phyloP scores from a whole-genome alignment of 192 early-diverging fungal genomes.

The Podila horticola region DNA sequence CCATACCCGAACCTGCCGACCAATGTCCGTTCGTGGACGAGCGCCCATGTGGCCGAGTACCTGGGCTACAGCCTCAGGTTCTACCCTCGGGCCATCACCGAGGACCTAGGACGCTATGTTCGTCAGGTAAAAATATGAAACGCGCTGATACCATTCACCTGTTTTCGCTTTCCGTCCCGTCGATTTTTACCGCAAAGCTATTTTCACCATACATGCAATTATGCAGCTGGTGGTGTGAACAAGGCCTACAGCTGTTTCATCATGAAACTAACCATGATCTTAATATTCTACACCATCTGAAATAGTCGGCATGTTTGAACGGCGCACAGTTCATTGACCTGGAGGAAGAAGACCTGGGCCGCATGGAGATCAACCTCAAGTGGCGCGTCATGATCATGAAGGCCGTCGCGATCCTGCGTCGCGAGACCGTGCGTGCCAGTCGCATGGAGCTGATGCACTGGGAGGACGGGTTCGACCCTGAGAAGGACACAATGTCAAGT shows the following conservation, averaged over 20 bases:
- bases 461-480: conserved; percentile 43
- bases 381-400: conserved; percentile 55
- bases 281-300: neutral
- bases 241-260: too few relatives aligned
- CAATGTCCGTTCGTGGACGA: conserved; percentile 42
- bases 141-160: neutral
- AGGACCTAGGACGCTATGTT: conserved; percentile 51
- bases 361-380: conserved; percentile 54
- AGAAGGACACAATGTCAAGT: conserved; percentile 21
- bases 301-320: conserved; percentile 35
- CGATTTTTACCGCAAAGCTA: too few relatives aligned
- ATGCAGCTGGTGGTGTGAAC: too few relatives aligned
- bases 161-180: too few relatives aligned
- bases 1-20: conserved; percentile 47
- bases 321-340: conserved; percentile 50
- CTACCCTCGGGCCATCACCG: conserved; percentile 50
- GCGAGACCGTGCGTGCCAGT: conserved; percentile 44
- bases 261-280: neutral
- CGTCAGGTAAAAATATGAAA: conserved; percentile 28
- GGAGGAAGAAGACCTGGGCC: conserved; percentile 41
- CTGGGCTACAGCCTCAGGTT: conserved; percentile 42
- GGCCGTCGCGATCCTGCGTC: conserved; percentile 49
- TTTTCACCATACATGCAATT: too few relatives aligned
- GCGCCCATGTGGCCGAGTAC: conserved; percentile 49
- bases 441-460: conserved; percentile 27